phyloP scores from a whole-genome alignment of 2,329 filamentous ascomycete species.

The Colletotrichum liaoningense region DNA sequence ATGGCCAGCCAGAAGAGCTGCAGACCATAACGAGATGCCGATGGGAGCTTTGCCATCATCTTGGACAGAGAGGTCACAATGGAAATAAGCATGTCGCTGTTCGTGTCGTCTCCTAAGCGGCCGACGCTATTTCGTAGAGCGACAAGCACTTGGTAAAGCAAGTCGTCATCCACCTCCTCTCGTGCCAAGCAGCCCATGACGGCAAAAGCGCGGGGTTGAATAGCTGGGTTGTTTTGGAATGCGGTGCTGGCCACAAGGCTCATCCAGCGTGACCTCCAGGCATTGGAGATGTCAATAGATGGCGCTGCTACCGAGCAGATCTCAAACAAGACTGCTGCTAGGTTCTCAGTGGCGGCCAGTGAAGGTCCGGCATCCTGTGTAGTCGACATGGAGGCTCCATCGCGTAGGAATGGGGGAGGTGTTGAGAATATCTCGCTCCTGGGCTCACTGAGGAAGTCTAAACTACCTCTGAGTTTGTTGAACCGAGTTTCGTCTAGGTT shows the following conservation, averaged over 20 bases:
- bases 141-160: slow-evolving; percentile 78
- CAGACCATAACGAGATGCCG: slow-evolving; percentile 74
- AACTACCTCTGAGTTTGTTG: slow-evolving; percentile 64
- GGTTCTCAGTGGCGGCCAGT: slow-evolving; percentile 68
- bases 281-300: slow-evolving; percentile 73
- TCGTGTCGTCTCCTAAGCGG: slow-evolving; percentile 73
- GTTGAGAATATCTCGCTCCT: slow-evolving; percentile 68
- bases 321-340: slow-evolving; percentile 72
- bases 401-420: slow-evolving; percentile 57
- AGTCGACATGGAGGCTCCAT: slow-evolving; percentile 66
- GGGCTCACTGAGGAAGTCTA: slow-evolving; percentile 70
- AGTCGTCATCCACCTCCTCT: slow-evolving; percentile 79
- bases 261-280: slow-evolving; percentile 80
- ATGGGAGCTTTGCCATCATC: slow-evolving; percentile 77
- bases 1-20: slow-evolving; percentile 79
- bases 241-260: slow-evolving; percentile 78
- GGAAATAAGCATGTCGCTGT: slow-evolving; percentile 75
- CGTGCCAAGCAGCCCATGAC: slow-evolving; percentile 78
- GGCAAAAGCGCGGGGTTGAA: slow-evolving; percentile 76
- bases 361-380: slow-evolving; percentile 63
- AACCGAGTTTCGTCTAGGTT: slow-evolving; percentile 69
- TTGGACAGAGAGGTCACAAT: slow-evolving; percentile 76
- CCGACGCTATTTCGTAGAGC: slow-evolving; percentile 73
- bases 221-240: slow-evolving; percentile 78
- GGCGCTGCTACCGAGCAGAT: slow-evolving; percentile 73